Evolutionary conservation across 345 rosid genomes (phyloP), one percentile per base, ranked within the genome.

Genomic region (Lepidium aucheri): DNA sequence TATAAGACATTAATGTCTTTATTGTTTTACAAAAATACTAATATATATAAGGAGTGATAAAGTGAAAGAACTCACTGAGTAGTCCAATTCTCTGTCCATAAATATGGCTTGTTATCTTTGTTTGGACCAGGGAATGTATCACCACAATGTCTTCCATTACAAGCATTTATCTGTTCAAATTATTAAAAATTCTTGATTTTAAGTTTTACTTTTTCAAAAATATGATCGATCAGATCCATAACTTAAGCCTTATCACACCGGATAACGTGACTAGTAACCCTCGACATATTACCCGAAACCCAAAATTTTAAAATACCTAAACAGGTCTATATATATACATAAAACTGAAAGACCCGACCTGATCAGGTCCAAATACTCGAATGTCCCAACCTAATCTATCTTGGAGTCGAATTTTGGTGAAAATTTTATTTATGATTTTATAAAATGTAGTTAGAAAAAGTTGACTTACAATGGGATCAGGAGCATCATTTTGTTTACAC

Each of bases 81-180:
- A 57, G 97, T 95, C 97, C 99, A 95, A 63, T 95, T 95, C 80
- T 91, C 99, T 3, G 99, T 95, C 97, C 97, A 95, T 13, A 95
- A 26, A 42, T 78, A 43, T 14, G 99, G 99, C 68, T 95, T 95
- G 78, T 85, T 9, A 1, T 85, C 86, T 45, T 10, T 80, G 72
- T 95, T 95, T 8, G 97, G 99, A 57, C 99, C 97, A 6, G 76
- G 68, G 79, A 89, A 95, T 18, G 99, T 91, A 65, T 95, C 97
- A 4, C 96, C 99, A 12, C 99, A 95, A 53, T 91, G 90, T 81
- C 96, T 84, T 78, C 99, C 99, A 36, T 95, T 94, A 85, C 99
- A 94, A 3, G 97, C 73, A 46, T 94, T 90, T 69, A 94, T 93
- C 96, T 92, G 66, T 63, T 56, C 3, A n/a, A 22, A 17, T 16